These are phyloP conservation scores for Tulasnella sp. DNA, from an alignment of 768 basidiomycete genomes.

Conservation along the genomic window DNA sequence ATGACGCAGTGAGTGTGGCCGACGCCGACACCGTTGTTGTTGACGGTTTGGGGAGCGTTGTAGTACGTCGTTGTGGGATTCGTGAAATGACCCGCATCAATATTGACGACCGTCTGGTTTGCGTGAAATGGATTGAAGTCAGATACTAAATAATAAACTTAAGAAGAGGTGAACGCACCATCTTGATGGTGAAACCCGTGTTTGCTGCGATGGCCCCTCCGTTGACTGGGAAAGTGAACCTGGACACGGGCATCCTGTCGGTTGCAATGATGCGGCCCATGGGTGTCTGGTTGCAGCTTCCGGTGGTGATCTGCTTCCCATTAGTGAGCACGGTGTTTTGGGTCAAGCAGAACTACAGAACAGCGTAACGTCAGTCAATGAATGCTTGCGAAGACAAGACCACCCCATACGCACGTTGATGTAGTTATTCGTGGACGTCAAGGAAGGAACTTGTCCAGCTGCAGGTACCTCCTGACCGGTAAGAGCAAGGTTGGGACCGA, in stretches of 20 bases:
- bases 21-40: slow-evolving; percentile 55
- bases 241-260: slow-evolving; percentile 49
- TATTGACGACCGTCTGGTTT: slow-evolving; percentile 43
- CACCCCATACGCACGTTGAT: slow-evolving; percentile 58
- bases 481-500: slow-evolving; percentile 56
- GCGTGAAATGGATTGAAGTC: not conserved
- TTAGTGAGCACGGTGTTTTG: slow-evolving; percentile 51
- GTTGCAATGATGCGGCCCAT: slow-evolving; percentile 59
- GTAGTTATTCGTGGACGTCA: slow-evolving; percentile 66
- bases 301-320: slow-evolving; percentile 55
- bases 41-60: slow-evolving; percentile 60
- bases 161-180: slow-evolving; percentile 42
- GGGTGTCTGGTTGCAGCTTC: slow-evolving; percentile 63
- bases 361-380: not conserved
- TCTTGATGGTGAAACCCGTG: slow-evolving; percentile 55
- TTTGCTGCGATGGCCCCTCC: slow-evolving; percentile 52
- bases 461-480: slow-evolving; percentile 52
- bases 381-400: slow-evolving; percentile 38
- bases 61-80: slow-evolving; percentile 60
- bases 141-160: not conserved
- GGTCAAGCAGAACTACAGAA: slow-evolving; percentile 9
- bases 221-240: slow-evolving; percentile 42
- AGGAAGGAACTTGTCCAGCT: slow-evolving; percentile 56
- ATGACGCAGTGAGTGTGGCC: slow-evolving; percentile 65
- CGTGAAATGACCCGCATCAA: slow-evolving; percentile 58